Evolutionary conservation across 2,329 filamentous ascomycete species (phyloP).

Genomic region (Arthrocladium fulminans): DNA sequence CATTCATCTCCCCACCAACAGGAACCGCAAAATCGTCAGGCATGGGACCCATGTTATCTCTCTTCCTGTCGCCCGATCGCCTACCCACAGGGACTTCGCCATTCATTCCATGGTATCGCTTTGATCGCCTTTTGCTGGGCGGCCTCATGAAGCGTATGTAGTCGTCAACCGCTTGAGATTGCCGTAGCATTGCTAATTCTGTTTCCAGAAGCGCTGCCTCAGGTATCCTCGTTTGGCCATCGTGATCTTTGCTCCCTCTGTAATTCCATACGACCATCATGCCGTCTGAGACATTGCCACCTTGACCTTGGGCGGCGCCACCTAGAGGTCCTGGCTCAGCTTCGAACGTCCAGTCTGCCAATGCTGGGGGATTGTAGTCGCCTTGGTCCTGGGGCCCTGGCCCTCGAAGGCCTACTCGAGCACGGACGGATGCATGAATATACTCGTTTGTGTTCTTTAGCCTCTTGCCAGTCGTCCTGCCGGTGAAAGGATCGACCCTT

Average conservation of each 20-base stretch:
- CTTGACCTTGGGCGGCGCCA: constrained; percentile 10
- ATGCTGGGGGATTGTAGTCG: constrained; percentile 19
- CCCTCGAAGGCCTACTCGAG: constrained; percentile 20
- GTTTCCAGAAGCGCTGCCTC: constrained; percentile 20
- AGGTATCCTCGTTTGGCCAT: constrained; percentile 20
- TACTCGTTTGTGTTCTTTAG: constrained; percentile 26
- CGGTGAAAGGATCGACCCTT: constrained; percentile 20
- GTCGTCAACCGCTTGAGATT: constrained; percentile 17
- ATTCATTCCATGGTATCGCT: constrained; percentile 7
- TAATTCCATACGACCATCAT: constrained; percentile 22
- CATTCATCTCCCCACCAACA: constrained; percentile 9
- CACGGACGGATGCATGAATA: constrained; percentile 24
- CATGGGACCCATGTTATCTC: constrained; percentile 6
- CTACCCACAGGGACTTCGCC: not conserved
- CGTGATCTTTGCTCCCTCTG: constrained; percentile 12
- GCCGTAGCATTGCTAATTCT: constrained; percentile 19
- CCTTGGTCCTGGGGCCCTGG: constrained; percentile 21
- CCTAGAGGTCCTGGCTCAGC: constrained; percentile 10
- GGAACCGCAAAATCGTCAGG: constrained; percentile 2
- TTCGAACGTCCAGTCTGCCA: constrained; percentile 23
- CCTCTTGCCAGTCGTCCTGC: constrained; percentile 17
- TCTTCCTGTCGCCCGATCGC: constrained; percentile 10
- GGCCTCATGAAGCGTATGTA: constrained; percentile 15
- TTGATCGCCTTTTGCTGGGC: constrained; percentile 15
- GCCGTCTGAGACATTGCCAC: constrained; percentile 15